Percentiles rank a stretch among this genome's conserved stretches.
These are phyloP conservation scores for Hanseniaspora nectarophila DNA, from an alignment of 805 yeast genomes.

Conservation along the genomic window DNA sequence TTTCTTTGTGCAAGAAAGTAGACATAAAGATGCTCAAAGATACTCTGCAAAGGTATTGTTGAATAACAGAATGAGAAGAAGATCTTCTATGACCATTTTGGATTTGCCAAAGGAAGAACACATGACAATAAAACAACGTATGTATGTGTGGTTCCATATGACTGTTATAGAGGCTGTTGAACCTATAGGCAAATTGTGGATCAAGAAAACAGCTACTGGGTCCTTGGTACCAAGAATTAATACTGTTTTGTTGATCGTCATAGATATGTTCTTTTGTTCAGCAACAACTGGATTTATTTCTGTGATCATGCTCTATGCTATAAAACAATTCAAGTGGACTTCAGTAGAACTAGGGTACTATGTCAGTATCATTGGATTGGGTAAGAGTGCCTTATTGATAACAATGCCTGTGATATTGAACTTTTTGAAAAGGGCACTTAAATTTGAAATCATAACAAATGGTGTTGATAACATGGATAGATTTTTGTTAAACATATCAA, in stretches of 20 bases:
- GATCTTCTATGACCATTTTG: slow-evolving; percentile 2
- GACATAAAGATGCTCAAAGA: slow-evolving; percentile 42
- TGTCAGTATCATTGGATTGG: slow-evolving; percentile 40
- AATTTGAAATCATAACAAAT: slow-evolving; percentile 28
- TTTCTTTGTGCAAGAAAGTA: slow-evolving; percentile 48
- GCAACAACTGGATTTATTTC: slow-evolving; percentile 34
- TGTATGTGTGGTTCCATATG: slow-evolving; percentile 9
- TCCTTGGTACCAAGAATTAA: slow-evolving; percentile 32
- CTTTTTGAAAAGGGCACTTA: slow-evolving; percentile 25
- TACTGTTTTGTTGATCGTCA: slow-evolving; percentile 37
- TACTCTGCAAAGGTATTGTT: slow-evolving; percentile 38
- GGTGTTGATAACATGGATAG: slow-evolving; percentile 46
- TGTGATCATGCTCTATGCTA: slow-evolving; percentile 40
- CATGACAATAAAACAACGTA: neutral
- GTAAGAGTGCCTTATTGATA: slow-evolving; percentile 40
- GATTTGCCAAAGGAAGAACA: neutral
- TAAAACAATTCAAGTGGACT: slow-evolving; percentile 42
- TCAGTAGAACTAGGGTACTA: slow-evolving; percentile 45
- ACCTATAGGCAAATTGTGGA: slow-evolving; percentile 47
- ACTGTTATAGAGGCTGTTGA: slow-evolving; percentile 25
- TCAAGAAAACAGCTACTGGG: slow-evolving; percentile 28
- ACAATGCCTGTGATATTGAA: slow-evolving; percentile 38
- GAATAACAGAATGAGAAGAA: slow-evolving; percentile 14
- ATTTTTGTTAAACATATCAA: slow-evolving; percentile 27
- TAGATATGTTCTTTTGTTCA: slow-evolving; percentile 36